Evolutionary conservation across 306 rosid species (phyloP).

Genomic region (Alnus rubra): DNA sequence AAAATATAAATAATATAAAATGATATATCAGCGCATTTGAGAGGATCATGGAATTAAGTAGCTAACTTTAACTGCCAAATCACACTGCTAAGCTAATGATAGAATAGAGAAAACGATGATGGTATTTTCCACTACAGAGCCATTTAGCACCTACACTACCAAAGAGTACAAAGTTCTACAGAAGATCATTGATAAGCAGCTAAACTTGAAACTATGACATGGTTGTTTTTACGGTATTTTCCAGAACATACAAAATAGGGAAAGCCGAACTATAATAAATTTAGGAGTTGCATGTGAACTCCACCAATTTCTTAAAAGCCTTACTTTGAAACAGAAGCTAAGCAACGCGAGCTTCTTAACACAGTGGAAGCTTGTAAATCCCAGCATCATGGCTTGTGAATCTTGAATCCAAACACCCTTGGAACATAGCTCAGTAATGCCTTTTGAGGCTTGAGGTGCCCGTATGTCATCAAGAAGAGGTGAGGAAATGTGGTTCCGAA

Average conservation of each 20-base stretch:
- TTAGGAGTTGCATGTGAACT: constrained; percentile 20
- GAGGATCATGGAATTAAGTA: background rate
- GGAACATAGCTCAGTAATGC: constrained; percentile 79
- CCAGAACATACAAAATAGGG: constrained; percentile 32
- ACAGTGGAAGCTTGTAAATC: constrained; percentile 34
- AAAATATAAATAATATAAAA: background rate
- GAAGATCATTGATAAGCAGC: constrained; percentile 42
- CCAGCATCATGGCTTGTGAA: constrained; percentile 78
- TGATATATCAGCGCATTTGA: background rate
- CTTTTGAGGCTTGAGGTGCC: constrained; percentile 84
- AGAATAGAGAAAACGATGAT: background rate
- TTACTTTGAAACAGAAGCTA: constrained; percentile 25
- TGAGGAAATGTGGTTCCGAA: constrained; percentile 96
- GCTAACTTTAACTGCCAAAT: background rate
- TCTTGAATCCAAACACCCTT: constrained; percentile 87
- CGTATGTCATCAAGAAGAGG: constrained; percentile 96
- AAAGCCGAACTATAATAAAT: constrained; percentile 31
- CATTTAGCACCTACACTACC: constrained; percentile 29
- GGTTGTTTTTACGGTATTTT: constrained; percentile 45
- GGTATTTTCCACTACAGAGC: constrained; percentile 32
- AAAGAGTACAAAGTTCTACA: constrained; percentile 25
- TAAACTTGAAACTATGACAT: constrained; percentile 40
- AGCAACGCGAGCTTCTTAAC: constrained; percentile 26
- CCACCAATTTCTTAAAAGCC: constrained; percentile 29
- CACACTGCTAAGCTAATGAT: background rate